Conservation (phyloP, 805 yeast genomes). For the Candida gorgasii region DNA sequence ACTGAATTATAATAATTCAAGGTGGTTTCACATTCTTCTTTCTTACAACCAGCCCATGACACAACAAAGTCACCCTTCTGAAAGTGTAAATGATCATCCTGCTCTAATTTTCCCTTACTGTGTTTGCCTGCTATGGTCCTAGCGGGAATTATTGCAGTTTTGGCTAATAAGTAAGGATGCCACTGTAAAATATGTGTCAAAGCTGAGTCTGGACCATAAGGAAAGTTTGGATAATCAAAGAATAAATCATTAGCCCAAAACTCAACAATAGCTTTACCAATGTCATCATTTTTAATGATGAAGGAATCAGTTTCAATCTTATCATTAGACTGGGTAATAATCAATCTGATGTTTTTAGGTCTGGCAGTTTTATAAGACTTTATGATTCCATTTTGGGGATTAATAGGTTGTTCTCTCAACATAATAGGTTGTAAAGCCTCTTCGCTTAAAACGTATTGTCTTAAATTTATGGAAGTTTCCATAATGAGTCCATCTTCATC, state of each 20-base stretch:
- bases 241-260: slow-evolving; percentile 75
- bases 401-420: slow-evolving; percentile 69
- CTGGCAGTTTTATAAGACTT: slow-evolving; percentile 64
- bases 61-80: slow-evolving; percentile 68
- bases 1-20: slow-evolving; percentile 28
- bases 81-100: slow-evolving; percentile 47
- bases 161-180: slow-evolving; percentile 83
- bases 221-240: slow-evolving; percentile 64
- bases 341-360: slow-evolving; percentile 55
- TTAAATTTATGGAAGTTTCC: slow-evolving; percentile 63
- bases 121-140: slow-evolving; percentile 37
- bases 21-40: slow-evolving; percentile 53
- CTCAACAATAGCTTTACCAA: slow-evolving; percentile 72
- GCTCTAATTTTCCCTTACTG: slow-evolving; percentile 21
- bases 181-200: slow-evolving; percentile 88
- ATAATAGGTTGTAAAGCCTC: slow-evolving; percentile 63
- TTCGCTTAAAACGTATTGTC: slow-evolving; percentile 58
- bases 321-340: slow-evolving; percentile 68
- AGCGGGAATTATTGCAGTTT: slow-evolving; percentile 68
- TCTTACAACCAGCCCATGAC: slow-evolving; percentile 57
- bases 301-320: slow-evolving; percentile 71
- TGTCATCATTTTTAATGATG: slow-evolving; percentile 63
- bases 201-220: slow-evolving; percentile 61
- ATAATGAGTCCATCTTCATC: slow-evolving; percentile 78
- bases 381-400: slow-evolving; percentile 66